phyloP scores from a whole-genome alignment of 495 filamentous ascomycete genomes.

The Lichenothelia convexa region DNA sequence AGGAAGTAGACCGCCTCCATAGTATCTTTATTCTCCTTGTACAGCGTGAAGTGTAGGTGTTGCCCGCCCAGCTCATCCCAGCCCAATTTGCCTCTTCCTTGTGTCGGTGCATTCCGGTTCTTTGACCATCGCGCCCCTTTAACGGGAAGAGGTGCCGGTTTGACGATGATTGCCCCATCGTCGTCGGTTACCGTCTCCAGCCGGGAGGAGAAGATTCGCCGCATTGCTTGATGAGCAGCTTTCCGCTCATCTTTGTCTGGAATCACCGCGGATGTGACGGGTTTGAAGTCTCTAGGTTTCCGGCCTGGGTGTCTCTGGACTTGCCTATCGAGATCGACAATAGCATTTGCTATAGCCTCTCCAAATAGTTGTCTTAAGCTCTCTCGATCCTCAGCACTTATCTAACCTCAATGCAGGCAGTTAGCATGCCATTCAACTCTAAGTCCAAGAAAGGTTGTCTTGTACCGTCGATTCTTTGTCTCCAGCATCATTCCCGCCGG shows the following conservation, averaged over 20 bases:
- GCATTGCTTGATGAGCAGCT: constrained; percentile 44
- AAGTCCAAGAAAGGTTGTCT: too few relatives aligned
- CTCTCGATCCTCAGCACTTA: constrained; percentile 10
- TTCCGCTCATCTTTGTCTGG: constrained; percentile 41
- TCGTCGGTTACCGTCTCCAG: constrained; percentile 43
- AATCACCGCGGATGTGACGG: constrained; percentile 25
- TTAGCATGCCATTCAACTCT: too few relatives aligned
- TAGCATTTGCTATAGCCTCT: constrained; percentile 7
- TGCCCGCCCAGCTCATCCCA: constrained; percentile 54
- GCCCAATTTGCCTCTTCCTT: constrained; percentile 20
- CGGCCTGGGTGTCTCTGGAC: constrained; percentile 13
- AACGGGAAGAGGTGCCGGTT: constrained; percentile 29
- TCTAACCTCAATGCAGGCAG: constrained; percentile 1
- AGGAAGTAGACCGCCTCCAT: constrained; percentile 75
- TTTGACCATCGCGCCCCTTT: constrained; percentile 13
- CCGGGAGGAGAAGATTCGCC: constrained; percentile 46
- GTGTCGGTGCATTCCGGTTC: constrained; percentile 4
- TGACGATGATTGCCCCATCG: constrained; percentile 40
- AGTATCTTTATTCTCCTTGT: constrained; percentile 97
- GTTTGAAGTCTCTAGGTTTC: constrained; percentile 24
- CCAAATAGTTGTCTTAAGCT: constrained; percentile 17
- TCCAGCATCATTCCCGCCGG: too few relatives aligned
- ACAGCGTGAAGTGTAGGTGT: constrained; percentile 81
- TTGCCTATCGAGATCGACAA: constrained; percentile 13
- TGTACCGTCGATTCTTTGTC: too few relatives aligned